Base-by-base conservation (phyloP, 1,284 basidiomycete genomes). In the Megacollybia platyphylla region DNA sequence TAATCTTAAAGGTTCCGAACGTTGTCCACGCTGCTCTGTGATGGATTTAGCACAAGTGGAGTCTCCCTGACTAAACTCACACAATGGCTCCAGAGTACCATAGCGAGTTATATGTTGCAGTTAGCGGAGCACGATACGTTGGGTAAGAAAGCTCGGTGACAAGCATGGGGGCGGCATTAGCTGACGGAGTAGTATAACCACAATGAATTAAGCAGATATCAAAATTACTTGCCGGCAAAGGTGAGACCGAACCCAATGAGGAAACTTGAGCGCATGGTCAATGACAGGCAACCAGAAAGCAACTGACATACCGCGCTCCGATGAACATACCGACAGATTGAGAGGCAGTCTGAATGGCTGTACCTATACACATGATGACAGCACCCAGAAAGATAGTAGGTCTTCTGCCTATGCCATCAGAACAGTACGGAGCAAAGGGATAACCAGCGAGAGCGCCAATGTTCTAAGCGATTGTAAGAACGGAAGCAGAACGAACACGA, bases 241-340 rank as follows among this genome's bases (percentile, higher is more conserved):
- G 79, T 78, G 38, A 85, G 65, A 45, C 87, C 86, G 55, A 86
- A 85, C 41, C 86, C 86, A 50, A 89, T 81, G 48, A 87, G 61
- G 66, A 83, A 84, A 49, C 73, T 74, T 37, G 13, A 36, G 18
- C 32, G 11, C 24, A 39, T 9, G 26, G 8, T 44, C 36, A 48
- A 41, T 40, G 36, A 40, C 29, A 48, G 9, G 17, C 3, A 30
- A 40, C 27, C 7, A 39, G 7, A 42, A 41, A 13, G 13, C 39
- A 41, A 35, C 39, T 18, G 10, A 60, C 61, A 36, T 49, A 73
- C 71, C 82, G 73, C 55, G 82, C 76, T 47, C 78, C 80, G 51
- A 88, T 84, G 63, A 89, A 90, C 81, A 87, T 86, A 51, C 73
- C 72, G 18, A 86, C 70, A 44, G 75, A 82, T 47, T 77, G 71